These are phyloP conservation scores for Plasmodium adleri DNA, from an alignment of 169 alveolate species.

Conservation along the genomic window DNA sequence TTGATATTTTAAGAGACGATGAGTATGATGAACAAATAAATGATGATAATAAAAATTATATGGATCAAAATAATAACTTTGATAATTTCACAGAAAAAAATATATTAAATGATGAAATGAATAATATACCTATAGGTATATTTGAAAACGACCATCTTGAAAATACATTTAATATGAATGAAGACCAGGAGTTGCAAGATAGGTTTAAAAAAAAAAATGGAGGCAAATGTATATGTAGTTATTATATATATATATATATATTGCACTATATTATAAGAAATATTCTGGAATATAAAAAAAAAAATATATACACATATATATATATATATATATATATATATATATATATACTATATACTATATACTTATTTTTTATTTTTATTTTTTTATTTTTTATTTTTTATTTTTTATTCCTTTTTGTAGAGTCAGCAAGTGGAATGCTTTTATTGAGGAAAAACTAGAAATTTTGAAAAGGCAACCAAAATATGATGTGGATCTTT, in stretches of 20 bases:
- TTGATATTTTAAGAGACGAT: conserved; percentile 53
- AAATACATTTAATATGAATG: conserved; percentile 5
- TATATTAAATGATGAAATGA: conserved; percentile 14
- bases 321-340: not conserved
- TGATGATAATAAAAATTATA: not conserved
- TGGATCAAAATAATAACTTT: conserved; percentile 5
- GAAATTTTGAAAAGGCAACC: conserved; percentile 42
- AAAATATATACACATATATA: not conserved
- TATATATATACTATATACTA: not conserved
- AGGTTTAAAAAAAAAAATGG: not conserved
- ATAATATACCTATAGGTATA: conserved; percentile 11
- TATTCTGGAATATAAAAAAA: no score
- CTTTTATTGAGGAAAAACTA: conserved; percentile 31
- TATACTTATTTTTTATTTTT: not conserved
- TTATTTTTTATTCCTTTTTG: not conserved
- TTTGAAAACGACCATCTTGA: conserved; percentile 32
- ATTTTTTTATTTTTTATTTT: not conserved
- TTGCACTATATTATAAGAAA: no score
- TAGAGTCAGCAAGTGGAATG: conserved; percentile 56
- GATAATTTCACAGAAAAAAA: conserved; percentile 1
- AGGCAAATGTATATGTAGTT: no score
- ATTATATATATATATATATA: no score
- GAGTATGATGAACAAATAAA: conserved; percentile 17
- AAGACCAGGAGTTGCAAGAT: conserved; percentile 42
- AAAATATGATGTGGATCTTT: conserved; percentile 42